Percentiles rank a stretch among this genome's conserved stretches.
Conservation (phyloP, 129 eudicot species). For the Silybum marianum region DNA sequence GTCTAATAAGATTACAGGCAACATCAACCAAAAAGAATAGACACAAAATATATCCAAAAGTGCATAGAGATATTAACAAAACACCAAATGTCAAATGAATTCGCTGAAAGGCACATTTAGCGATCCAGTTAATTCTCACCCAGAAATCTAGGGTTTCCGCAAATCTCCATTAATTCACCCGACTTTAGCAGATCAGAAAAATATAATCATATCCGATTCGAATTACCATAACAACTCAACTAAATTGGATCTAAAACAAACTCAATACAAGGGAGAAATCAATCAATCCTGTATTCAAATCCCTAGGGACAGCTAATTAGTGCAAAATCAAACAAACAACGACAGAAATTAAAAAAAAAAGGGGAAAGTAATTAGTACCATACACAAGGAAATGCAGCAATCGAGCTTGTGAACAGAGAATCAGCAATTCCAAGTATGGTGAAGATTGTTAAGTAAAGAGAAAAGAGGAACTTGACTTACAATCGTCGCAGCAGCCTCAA, state of each 20-base stretch:
- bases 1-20: background rate
- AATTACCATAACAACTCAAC: background rate
- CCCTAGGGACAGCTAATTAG: slow-evolving; percentile 11
- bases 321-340: slow-evolving; percentile 9
- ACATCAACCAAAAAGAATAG: background rate
- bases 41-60: background rate
- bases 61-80: background rate
- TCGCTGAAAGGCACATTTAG: background rate
- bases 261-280: background rate
- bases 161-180: slow-evolving; percentile 9
- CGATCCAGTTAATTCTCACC: background rate
- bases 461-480: slow-evolving; percentile 9
- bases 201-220: slow-evolving; percentile 8
- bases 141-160: slow-evolving; percentile 26
- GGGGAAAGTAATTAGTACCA: slow-evolving; percentile 6
- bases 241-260: slow-evolving; percentile 24
- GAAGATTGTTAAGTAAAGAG: slow-evolving; percentile 7
- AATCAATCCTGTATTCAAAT: background rate
- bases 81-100: background rate
- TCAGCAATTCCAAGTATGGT: slow-evolving; percentile 8
- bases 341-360: background rate
- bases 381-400: slow-evolving; percentile 25
- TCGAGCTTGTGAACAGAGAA: background rate
- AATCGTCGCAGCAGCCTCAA: background rate
- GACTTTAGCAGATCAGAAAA: slow-evolving; percentile 17